Evolutionary conservation across 2,329 filamentous ascomycete species (phyloP).

Genomic region (Eurotiales sp.): DNA sequence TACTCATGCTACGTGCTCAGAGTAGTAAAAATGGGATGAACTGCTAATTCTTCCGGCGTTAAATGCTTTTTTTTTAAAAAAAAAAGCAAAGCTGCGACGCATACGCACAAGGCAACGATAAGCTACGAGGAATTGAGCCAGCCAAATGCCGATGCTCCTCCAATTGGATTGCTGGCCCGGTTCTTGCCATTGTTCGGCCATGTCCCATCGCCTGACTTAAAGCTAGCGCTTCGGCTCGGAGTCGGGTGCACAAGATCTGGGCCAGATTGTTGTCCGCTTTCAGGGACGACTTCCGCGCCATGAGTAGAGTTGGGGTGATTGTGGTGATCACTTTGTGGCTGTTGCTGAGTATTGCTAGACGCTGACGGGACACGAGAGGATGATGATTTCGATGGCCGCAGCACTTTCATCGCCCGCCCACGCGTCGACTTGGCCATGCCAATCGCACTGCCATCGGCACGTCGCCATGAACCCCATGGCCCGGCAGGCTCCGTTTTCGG

Average conservation of each 20-base stretch:
- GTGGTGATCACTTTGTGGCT: not conserved
- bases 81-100: too few species aligned
- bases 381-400: conserved; percentile 68
- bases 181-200: conserved; percentile 39
- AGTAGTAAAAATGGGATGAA: too few species aligned
- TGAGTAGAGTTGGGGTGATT: conserved; percentile 8
- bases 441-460: conserved; percentile 28
- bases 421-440: conserved; percentile 61
- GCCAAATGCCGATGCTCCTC: conserved; percentile 87
- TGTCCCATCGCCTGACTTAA: conserved; percentile 24
- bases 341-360: not conserved
- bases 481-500: conserved; percentile 44
- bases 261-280: conserved; percentile 8
- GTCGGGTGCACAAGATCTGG: conserved; percentile 17
- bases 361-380: conserved; percentile 27
- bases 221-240: conserved; percentile 17
- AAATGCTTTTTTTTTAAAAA: too few species aligned
- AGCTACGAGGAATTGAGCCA: conserved; percentile 65
- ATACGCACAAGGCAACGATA: too few species aligned
- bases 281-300: conserved; percentile 3
- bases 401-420: conserved; percentile 75
- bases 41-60: too few species aligned
- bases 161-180: conserved; percentile 74
- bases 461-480: conserved; percentile 71
- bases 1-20: too few species aligned